Base-by-base conservation (phyloP, 2,329 filamentous ascomycete species). In the Cladosporium colombiae region DNA sequence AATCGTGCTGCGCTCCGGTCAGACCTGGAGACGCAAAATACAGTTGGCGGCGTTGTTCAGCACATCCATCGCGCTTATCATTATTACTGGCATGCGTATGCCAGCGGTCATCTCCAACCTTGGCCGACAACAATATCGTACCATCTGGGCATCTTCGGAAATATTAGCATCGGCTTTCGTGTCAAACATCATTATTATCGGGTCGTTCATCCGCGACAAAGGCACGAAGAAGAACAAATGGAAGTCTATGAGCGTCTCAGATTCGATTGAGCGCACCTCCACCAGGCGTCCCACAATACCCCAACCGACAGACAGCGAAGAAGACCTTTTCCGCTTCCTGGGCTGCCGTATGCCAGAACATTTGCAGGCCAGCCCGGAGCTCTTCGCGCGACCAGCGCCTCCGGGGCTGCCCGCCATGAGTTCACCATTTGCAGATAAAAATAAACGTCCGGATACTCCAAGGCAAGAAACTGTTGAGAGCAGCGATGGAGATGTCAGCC, bases 161-260 rank as follows among this genome's bases (percentile, higher is more conserved):
- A 90, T 98, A 8, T 84, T 98, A 1, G 93, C 94, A 60, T 93
- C 95, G 5, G 91, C 93, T 0, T 88, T 88, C 0, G 90, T 96
- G 0, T 91, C 94, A 14, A 99, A 98, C 75, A 89, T 90, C 3
- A 84, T 99, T 23, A 91, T 97, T 0, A 86, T 99, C 2, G 94
- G 94, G 14, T 96, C 93, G 0, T 98, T 98, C 74, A 88, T 98
- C 31, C 87, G 94, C 16, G 94, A 98, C 76, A 87, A 92, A 62
- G 95, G 95, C 29, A 82, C 93, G 49, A 98, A 98, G 83, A 97
- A 96, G 79, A 85, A 85, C 65, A 95, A 92, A 75, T 97, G 91
- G 80, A 89, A 89, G 71, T 75, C 81, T 66, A 74, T 80, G 16
- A 87, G 83, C 18, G 80, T 83, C 3, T 80, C 78, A 46, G 84